Percentiles rank a stretch among this genome's conserved stretches.
Evolutionary conservation across 2,329 filamentous ascomycete genomes (phyloP).

Genomic region (Beauveria asiatica): DNA sequence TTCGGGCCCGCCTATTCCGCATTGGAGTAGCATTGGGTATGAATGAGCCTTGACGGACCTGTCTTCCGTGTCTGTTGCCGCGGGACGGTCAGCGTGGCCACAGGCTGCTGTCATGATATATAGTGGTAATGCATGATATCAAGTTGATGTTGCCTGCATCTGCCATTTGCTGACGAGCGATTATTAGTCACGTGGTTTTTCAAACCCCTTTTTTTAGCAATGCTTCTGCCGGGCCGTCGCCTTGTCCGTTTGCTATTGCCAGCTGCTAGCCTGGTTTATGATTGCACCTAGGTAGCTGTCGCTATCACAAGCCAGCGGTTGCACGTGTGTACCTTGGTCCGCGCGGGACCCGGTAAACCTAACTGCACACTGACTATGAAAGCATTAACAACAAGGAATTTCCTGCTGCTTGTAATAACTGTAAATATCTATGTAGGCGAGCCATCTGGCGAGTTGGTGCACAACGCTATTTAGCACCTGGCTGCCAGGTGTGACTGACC

Average conservation of each 20-base stretch:
- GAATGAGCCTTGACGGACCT: background rate
- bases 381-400: background rate
- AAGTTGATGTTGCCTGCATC: background rate
- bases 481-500: too few relatives aligned
- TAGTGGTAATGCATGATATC: background rate
- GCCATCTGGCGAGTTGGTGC: too few relatives aligned
- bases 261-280: background rate
- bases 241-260: background rate
- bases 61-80: background rate
- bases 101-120: too few relatives aligned
- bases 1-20: constrained; percentile 25
- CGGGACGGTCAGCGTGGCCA: too few relatives aligned
- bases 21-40: constrained; percentile 25
- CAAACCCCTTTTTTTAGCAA: background rate
- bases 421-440: too few relatives aligned
- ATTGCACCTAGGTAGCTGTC: background rate
- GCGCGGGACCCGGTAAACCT: background rate
- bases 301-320: background rate
- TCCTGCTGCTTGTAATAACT: too few relatives aligned
- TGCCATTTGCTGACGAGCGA: background rate
- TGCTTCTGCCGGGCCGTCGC: background rate
- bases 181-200: background rate
- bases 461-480: too few relatives aligned
- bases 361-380: background rate
- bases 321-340: background rate